Evolutionary conservation across 495 filamentous ascomycete genomes (phyloP), one percentile per base, ranked within the genome.

Genomic region (Astrothelium macrocarpum): DNA sequence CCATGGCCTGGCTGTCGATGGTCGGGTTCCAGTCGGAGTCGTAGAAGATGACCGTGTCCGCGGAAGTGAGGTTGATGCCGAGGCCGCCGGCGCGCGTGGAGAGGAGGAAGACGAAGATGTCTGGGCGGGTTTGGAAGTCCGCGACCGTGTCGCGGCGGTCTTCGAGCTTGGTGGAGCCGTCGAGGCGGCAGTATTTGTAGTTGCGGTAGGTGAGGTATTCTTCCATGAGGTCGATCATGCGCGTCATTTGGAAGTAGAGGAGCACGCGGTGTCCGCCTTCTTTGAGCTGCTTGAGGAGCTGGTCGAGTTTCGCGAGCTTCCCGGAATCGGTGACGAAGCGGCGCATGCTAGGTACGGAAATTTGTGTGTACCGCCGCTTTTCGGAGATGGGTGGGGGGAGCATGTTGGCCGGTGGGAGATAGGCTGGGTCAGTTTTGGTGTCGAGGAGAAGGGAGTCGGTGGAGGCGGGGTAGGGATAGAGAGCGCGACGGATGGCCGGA

Each of bases 221-320:
- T 71, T 99, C 94, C 88, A 97, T 97, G 39, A 99, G 78, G 71
- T 99, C 94, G 71, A 99, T 97, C 94, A 99, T 99, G 68, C 89
- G 87, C n/a, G 94, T 99, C 94, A 99, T 99, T 78, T 99, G 94
- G 87, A 99, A 99, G 80, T 99, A 99, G n/a, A 99, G 80, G 9
- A 99, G 84, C 20, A 99, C 94, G 70, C 94, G 91, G 70, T 99
- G 94, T 53, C 89, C 89, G 53, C 86, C 89, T 61, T 92, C 86
- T 79, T 97, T 99, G 62, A 99, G 84, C 69, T 91, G 80, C 53
- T 86, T 85, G 32, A 99, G 80, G 26, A 99, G 82, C 62, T 90
- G 80, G 75, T 99, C 94, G 29, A 99, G 81, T 69, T 91, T 91
- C 36, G 90, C 90, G 59, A 99, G 82, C 74, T 99, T 99, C 67